A percentile compares a stretch with the other conserved stretches of the same genome.
Evolutionary conservation across 345 rosid genomes (phyloP).

Genomic region (Gossypium sturtianum): DNA sequence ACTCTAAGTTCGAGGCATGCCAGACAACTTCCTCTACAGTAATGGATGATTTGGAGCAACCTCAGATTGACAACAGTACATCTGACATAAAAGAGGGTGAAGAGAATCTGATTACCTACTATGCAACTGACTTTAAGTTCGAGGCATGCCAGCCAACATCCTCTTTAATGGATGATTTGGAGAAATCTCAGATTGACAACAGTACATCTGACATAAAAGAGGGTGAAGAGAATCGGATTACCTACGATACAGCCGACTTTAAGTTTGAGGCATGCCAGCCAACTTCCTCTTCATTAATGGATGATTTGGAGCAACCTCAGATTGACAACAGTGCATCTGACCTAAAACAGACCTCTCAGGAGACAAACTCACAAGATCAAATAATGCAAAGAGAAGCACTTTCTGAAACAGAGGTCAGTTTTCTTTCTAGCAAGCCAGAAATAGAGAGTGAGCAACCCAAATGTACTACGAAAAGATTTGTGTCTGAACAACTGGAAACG

Average conservation of each 20-base stretch:
- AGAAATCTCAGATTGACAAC: too few species aligned
- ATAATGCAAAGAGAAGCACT: slow-evolving; percentile 18
- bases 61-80: too few species aligned
- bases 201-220: neutral
- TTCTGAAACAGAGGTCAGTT: slow-evolving; percentile 24
- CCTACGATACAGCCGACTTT: slow-evolving; percentile 26
- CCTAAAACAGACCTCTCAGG: slow-evolving; percentile 32
- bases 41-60: too few species aligned
- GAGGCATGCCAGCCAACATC: slow-evolving; percentile 21
- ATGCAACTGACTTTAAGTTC: slow-evolving; percentile 27
- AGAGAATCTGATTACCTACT: slow-evolving; percentile 33
- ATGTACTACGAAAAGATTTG: slow-evolving; percentile 49
- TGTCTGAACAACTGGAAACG: slow-evolving; percentile 42
- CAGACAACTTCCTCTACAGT: slow-evolving; percentile 15
- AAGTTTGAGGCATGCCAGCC: slow-evolving; percentile 22
- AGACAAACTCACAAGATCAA: slow-evolving; percentile 31
- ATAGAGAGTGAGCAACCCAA: slow-evolving; percentile 47
- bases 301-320: slow-evolving; percentile 32
- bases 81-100: slow-evolving; percentile 19
- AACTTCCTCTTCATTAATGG: slow-evolving; percentile 19
- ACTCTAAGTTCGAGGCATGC: slow-evolving; percentile 24
- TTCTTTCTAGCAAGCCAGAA: slow-evolving; percentile 33
- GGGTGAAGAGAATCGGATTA: slow-evolving; percentile 36
- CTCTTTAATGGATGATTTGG: neutral
- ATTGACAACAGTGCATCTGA: slow-evolving; percentile 32